Evolutionary conservation across 2,329 filamentous ascomycete species (phyloP).

Genomic region (Elsinoe fawcettii): DNA sequence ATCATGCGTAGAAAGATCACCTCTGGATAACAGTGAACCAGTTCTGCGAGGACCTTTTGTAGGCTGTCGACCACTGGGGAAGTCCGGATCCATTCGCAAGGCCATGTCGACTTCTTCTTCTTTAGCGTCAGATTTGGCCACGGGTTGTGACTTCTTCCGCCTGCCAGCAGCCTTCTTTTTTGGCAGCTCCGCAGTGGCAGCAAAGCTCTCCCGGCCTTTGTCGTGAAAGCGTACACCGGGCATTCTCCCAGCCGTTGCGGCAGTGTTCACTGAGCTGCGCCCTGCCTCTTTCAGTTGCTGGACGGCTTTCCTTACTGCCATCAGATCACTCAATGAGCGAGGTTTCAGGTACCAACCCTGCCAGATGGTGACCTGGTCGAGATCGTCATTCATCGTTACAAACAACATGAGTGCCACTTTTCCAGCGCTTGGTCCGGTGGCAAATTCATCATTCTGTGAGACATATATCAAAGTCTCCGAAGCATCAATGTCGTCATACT

Average conservation of each 20-base stretch:
- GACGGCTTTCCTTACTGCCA: slow-evolving; percentile 33
- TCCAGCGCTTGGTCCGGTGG: slow-evolving; percentile 36
- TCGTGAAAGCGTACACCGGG: slow-evolving; percentile 57
- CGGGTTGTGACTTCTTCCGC: slow-evolving; percentile 18
- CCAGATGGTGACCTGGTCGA: slow-evolving; percentile 77
- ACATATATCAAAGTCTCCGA: slow-evolving; percentile 80
- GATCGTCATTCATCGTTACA: slow-evolving; percentile 71
- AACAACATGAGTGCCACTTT: slow-evolving; percentile 55
- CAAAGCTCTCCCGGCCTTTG: slow-evolving; percentile 69
- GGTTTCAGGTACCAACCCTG: slow-evolving; percentile 67
- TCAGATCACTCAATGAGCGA: slow-evolving; percentile 43
- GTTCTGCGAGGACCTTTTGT: slow-evolving; percentile 62
- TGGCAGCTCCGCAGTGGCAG: slow-evolving; percentile 38
- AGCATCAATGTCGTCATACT: slow-evolving; percentile 58
- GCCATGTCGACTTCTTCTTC: slow-evolving; percentile 42
- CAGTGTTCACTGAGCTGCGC: slow-evolving; percentile 56
- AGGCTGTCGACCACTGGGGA: slow-evolving; percentile 43
- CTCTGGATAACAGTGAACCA: slow-evolving; percentile 81
- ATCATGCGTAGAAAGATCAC: slow-evolving; percentile 60
- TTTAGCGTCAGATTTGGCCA: slow-evolving; percentile 22
- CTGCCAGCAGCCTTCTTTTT: slow-evolving; percentile 18
- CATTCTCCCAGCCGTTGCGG: slow-evolving; percentile 60
- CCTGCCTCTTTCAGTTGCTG: slow-evolving; percentile 48
- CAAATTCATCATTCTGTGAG: slow-evolving; percentile 56
- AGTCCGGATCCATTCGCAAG: slow-evolving; percentile 44